Evolutionary conservation across 169 alveolate genomes (phyloP).

Genomic region (Perkinsus olseni): DNA sequence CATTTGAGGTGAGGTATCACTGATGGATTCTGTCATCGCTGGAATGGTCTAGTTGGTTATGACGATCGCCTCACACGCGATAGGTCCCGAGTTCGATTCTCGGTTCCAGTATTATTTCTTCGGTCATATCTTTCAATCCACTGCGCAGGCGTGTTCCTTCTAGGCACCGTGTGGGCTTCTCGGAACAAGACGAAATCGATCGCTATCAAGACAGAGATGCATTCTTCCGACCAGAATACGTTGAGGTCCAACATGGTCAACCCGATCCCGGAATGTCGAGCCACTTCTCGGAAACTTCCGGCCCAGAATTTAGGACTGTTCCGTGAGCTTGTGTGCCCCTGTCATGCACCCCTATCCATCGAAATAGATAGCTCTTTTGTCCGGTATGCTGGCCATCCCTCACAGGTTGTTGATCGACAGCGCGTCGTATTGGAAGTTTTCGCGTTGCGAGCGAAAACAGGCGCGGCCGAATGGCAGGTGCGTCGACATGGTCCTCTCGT

Average conservation of each 20-base stretch:
- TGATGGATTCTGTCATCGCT: background rate
- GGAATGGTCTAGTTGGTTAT: conserved; percentile 2
- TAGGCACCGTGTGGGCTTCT: background rate
- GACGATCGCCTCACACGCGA: conserved; percentile 6
- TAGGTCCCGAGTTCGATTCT: conserved; percentile 3
- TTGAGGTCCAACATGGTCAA: background rate
- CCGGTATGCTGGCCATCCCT: background rate
- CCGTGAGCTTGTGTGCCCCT: too few species aligned
- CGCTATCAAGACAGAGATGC: background rate
- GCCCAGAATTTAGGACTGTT: too few species aligned
- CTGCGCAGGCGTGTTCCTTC: background rate
- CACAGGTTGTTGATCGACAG: conserved; percentile 53
- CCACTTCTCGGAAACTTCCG: too few species aligned
- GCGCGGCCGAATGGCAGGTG: conserved; percentile 34
- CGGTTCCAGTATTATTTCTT: background rate
- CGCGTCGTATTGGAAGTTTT: conserved; percentile 57
- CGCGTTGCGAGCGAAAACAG: conserved; percentile 55
- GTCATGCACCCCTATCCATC: too few species aligned
- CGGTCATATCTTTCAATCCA: too few species aligned
- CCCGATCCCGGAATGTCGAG: too few species aligned
- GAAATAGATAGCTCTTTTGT: too few species aligned
- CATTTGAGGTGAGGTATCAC: background rate
- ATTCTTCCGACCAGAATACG: background rate
- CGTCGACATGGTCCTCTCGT: conserved; percentile 4
- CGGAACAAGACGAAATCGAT: background rate